Conservation (phyloP, 1,139 yeast genomes). For the Lodderomyces parapsilosis region DNA sequence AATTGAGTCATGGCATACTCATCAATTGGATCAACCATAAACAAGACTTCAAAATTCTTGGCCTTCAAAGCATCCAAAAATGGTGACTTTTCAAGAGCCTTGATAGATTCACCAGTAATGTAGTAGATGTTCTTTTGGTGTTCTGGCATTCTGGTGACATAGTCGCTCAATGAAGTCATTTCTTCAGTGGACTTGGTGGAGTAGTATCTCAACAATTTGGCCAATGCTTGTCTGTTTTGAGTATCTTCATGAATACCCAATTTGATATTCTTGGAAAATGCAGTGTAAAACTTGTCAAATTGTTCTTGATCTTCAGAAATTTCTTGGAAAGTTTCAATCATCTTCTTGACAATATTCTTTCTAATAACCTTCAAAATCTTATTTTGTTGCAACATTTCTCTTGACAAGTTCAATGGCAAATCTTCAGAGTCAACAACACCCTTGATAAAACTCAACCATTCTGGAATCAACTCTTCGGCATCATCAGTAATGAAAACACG, state of each 20-base stretch:
- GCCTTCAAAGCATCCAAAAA: slow-evolving; percentile 99
- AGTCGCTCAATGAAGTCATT: slow-evolving; percentile 90
- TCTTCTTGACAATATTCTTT: slow-evolving; percentile 98
- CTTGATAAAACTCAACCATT: slow-evolving; percentile 95
- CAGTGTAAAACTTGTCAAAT: slow-evolving; percentile 97
- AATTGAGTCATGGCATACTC: slow-evolving; percentile 99
- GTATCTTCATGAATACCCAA: slow-evolving; percentile 99
- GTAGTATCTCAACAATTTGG: slow-evolving; percentile 95
- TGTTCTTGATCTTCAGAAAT: slow-evolving; percentile 99
- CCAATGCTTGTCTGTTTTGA: slow-evolving; percentile 93
- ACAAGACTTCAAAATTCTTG: slow-evolving; percentile 96
- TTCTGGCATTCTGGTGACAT: slow-evolving; percentile 99
- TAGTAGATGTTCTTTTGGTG: slow-evolving; percentile 99
- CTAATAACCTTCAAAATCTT: slow-evolving; percentile 99
- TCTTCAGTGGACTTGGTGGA: slow-evolving; percentile 96
- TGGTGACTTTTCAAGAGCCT: slow-evolving; percentile 99
- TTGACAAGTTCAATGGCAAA: slow-evolving; percentile 98
- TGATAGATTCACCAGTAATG: slow-evolving; percentile 98
- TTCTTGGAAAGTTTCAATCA: slow-evolving; percentile 98
- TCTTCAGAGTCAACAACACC: slow-evolving; percentile 99
- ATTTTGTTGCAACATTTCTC: slow-evolving; percentile 99
- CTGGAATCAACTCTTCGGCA: slow-evolving; percentile 98
- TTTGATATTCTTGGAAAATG: slow-evolving; percentile 97
- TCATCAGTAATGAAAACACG: slow-evolving; percentile 99
- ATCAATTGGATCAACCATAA: slow-evolving; percentile 98